Conservation (phyloP, 768 basidiomycete genomes). For the Fistulinella prunicolor region DNA sequence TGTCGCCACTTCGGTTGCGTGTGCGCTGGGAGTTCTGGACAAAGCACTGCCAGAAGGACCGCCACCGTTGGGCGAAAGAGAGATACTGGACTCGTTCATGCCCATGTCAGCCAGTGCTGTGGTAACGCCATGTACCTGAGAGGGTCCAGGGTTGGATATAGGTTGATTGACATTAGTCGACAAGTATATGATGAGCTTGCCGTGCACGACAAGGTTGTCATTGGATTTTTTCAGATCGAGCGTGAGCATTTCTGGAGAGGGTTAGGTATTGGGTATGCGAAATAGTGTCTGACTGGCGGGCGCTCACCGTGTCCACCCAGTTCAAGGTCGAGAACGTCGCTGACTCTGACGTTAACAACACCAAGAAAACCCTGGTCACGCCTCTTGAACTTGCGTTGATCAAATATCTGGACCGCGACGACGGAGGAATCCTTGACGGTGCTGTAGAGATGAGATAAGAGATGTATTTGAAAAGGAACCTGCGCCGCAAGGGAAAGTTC, state of each 20-base stretch:
- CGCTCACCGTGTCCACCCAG: slow-evolving; percentile 87
- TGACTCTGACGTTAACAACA: slow-evolving; percentile 92
- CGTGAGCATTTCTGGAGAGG: slow-evolving; percentile 83
- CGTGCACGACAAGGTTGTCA: slow-evolving; percentile 96
- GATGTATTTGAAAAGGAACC: background rate
- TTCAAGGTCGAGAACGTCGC: slow-evolving; percentile 88
- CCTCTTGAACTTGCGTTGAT: slow-evolving; percentile 98
- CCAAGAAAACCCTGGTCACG: slow-evolving; percentile 98
- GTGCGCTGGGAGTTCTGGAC: slow-evolving; percentile 66
- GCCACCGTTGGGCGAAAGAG: slow-evolving; percentile 49
- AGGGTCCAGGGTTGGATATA: slow-evolving; percentile 80
- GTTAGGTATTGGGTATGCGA: background rate
- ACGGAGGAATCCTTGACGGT: slow-evolving; percentile 98
- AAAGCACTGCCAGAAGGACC: slow-evolving; percentile 39
- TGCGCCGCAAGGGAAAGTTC: background rate
- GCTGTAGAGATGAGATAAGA: slow-evolving; percentile 39
- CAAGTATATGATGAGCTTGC: slow-evolving; percentile 94
- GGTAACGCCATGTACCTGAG: slow-evolving; percentile 59
- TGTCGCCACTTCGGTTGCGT: slow-evolving; percentile 52
- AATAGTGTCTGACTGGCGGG: background rate
- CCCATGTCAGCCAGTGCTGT: slow-evolving; percentile 60
- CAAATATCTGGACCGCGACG: slow-evolving; percentile 96
- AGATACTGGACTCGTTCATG: slow-evolving; percentile 55
- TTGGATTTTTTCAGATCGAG: slow-evolving; percentile 98
- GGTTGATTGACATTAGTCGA: slow-evolving; percentile 88